These are phyloP conservation scores for Globisporangium nodosum DNA, from an alignment of 352 stramenopile genomes.

Conservation along the genomic window DNA sequence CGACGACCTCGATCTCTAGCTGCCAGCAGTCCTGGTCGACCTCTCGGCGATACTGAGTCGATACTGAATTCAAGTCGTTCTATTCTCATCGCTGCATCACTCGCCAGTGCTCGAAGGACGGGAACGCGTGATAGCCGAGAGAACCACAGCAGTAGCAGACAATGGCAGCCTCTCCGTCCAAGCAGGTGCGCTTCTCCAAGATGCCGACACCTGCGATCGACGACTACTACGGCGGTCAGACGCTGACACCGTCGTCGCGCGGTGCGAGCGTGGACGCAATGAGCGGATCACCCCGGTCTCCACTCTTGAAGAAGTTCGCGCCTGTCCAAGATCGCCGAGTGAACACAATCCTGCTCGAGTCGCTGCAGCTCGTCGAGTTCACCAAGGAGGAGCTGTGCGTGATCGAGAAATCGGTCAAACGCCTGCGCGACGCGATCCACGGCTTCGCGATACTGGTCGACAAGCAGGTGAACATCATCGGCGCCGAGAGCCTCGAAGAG, in stretches of 20 bases:
- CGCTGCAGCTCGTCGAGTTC: conserved; percentile 58
- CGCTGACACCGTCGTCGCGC: conserved; percentile 6
- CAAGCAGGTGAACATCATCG: conserved; percentile 68
- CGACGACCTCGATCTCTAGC: conserved; percentile 13
- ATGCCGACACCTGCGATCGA: conserved; percentile 1
- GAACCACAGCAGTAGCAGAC: too few relatives aligned
- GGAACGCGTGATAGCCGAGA: too few relatives aligned
- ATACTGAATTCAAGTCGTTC: too few relatives aligned
- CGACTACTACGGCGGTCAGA: conserved; percentile 1
- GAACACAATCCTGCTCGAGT: conserved; percentile 55
- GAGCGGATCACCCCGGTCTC: conserved; percentile 21
- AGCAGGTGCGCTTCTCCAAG: conserved; percentile 8
- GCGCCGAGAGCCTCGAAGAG: conserved; percentile 34
- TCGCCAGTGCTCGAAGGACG: too few relatives aligned
- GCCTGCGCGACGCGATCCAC: conserved; percentile 52
- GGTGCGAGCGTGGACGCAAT: background rate
- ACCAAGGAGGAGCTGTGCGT: conserved; percentile 46
- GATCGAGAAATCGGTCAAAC: conserved; percentile 54
- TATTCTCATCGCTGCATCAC: background rate
- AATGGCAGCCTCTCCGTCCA: background rate
- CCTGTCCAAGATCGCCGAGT: conserved; percentile 46
- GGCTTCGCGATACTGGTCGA: conserved; percentile 68
- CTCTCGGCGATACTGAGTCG: too few relatives aligned
- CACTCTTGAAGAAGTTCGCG: conserved; percentile 56
- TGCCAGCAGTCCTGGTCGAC: too few relatives aligned